Evolutionary conservation across 2,329 filamentous ascomycete genomes (phyloP), one percentile per base, ranked within the genome.

Genomic region (Apiospora koreana): DNA sequence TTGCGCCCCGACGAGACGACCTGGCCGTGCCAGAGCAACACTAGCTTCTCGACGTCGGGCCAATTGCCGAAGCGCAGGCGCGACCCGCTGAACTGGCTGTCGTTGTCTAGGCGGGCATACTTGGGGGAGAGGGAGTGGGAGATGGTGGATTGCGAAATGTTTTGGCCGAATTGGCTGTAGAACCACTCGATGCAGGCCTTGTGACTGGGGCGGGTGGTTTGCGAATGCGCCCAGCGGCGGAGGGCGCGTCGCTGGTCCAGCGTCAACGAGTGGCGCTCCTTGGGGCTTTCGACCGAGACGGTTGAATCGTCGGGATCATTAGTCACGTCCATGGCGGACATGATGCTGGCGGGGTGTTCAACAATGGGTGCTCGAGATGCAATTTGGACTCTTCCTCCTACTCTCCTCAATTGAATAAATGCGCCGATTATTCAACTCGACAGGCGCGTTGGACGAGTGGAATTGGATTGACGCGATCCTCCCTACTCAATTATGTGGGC

Each of bases 21-120:
- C 82, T 84, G 68, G 80, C 84, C 69, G 80, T 85, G 75, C 85
- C 88, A 72, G 89, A 94, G 74, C 91, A 97, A 80, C 94, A 97
- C 85, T 84, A 94, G 82, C 94, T 98, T 80, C 94, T 98, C 69
- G 69, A 90, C 88, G 73, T 90, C 88, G 71, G 88, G 88, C 88
- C 88, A 90, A 77, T 90, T 90, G 73, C 88, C 88, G 71, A 89
- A 89, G 73, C 88, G 87, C 72, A 90, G 82, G 58, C 88, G 86
- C 70, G 87, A 89, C 58, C 88, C 88, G n/a, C 87, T 89, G 71
- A 90, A 84, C 77, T 89, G 87, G 21, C 86, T 87, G 74, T 90
- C 87, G 76, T 85, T 86, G 76, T 90, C 88, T 68, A 90, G 85
- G 35, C 88, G 86, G 46, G 87, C 88, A 75, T 90, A 90, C 75